Percentiles rank a stretch among this genome's conserved stretches.
Evolutionary conservation across 192 early-diverging fungal genomes (phyloP).

Genomic region (Chytriomyces sp.): DNA sequence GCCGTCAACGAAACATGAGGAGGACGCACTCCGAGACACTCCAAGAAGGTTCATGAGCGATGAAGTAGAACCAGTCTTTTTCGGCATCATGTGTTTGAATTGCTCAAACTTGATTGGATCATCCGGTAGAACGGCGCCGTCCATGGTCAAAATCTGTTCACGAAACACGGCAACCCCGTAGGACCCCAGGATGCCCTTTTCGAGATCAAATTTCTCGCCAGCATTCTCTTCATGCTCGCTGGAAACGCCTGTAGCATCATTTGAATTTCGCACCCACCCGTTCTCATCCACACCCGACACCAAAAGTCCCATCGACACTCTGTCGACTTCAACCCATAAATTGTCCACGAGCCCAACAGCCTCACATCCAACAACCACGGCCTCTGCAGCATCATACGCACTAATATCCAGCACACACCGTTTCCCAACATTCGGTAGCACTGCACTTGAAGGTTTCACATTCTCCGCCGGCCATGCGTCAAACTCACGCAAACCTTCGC

Average conservation of each 20-base stretch:
- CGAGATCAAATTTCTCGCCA: neutral
- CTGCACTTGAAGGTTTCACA: neutral
- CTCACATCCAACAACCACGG: constrained; percentile 2
- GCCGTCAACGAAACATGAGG: no score
- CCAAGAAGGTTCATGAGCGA: neutral
- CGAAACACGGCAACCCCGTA: constrained; percentile 8
- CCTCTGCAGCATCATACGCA: constrained; percentile 13
- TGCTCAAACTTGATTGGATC: neutral
- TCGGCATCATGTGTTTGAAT: neutral
- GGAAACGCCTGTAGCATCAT: no score
- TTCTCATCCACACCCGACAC: constrained; percentile 35
- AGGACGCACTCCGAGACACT: neutral
- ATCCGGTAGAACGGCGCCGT: neutral
- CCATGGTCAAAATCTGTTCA: neutral
- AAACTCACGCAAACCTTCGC: constrained; percentile 3
- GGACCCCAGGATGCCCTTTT: neutral
- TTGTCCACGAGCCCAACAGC: neutral
- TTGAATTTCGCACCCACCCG: constrained; percentile 4
- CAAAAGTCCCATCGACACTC: constrained; percentile 11
- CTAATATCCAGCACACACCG: constrained; percentile 22
- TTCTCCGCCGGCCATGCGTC: constrained; percentile 5
- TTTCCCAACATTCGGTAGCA: neutral
- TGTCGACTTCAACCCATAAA: constrained; percentile 41
- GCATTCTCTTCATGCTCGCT: neutral
- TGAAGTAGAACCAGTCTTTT: neutral